Evolutionary conservation across 768 basidiomycete species (phyloP), one percentile per base, ranked within the genome.

Genomic region (Psilocybe cubensis): DNA sequence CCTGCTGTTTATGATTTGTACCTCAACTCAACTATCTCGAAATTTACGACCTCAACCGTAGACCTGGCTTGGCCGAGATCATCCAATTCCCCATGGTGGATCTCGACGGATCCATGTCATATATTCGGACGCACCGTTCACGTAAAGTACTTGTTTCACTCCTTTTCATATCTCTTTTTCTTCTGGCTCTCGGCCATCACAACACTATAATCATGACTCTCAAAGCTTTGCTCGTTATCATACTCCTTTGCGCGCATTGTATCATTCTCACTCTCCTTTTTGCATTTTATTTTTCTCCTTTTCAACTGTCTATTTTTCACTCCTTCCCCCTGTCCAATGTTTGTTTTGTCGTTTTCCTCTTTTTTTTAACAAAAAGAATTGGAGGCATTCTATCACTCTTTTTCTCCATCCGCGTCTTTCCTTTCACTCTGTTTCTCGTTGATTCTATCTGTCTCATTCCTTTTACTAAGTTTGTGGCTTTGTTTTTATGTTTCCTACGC

Each of bases 1-100:
- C 58, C 28, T 60, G 54, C 61, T 63, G 65, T 61, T 63, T 29
- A 57, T 43, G 58, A 49, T 52, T 60, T 66, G 61, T 63, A 60
- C 59, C 44, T 38, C 33, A n/a, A n/a, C n/a, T 45, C 52, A 41
- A 23, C 52, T 55, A 21, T 50, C n/a, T n/a, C 52, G 20, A 38
- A 43, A 45, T 14, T 55, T 28, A 51, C 54, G 49, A 54, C 29
- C 21, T 51, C 47, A 55, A 35, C 27, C 28, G 28, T 54, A 45
- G 49, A 54, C 54, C 29, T 29, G 35, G 49, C 11, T 25, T 24
- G n/a, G 42, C 53, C 55, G 45, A 50, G 48, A 40, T 47, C 50
- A 17, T 29, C 29, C 53, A 42, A 38, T 23, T 29, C 23, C 46
- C 52, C 46, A 24, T 33, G 38, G 44, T 50, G 20, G 52, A 50